Percentiles rank a stretch among this genome's conserved stretches.
Conservation (phyloP, 1,139 yeast species). For the Suhomyces yuchorum region DNA sequence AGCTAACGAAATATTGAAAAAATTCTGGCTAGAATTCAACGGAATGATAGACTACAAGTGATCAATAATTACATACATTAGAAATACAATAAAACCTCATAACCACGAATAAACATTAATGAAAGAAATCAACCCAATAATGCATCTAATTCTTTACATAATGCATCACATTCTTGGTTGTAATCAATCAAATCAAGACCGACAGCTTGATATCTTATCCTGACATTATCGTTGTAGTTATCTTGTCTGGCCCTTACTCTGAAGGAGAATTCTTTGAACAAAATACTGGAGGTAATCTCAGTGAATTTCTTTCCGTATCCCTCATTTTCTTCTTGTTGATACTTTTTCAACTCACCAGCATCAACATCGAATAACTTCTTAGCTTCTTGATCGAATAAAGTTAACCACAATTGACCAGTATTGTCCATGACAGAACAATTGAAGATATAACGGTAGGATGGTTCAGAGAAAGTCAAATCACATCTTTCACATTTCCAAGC, state of each 20-base stretch:
- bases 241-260: conserved; percentile 84
- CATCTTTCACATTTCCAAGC: conserved; percentile 96
- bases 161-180: conserved; percentile 60
- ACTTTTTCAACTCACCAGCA: conserved; percentile 65
- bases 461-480: conserved; percentile 65
- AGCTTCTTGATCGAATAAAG: conserved; percentile 87
- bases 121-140: conserved; percentile 28
- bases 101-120: conserved; percentile 1
- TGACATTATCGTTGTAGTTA: conserved; percentile 72
- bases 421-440: conserved; percentile 73
- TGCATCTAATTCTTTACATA: conserved; percentile 53
- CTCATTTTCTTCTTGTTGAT: conserved; percentile 43
- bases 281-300: conserved; percentile 51
- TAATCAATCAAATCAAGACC: conserved; percentile 59
- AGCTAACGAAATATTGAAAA: conserved; percentile 57
- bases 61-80: conserved; percentile 6
- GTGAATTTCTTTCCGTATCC: conserved; percentile 49
- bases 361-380: conserved; percentile 62
- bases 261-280: conserved; percentile 75
- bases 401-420: conserved; percentile 84
- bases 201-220: conserved; percentile 74
- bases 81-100: conserved; percentile 8
- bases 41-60: conserved; percentile 48
- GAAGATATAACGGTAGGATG: conserved; percentile 78
- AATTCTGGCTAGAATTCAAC: conserved; percentile 63